Evolutionary conservation across 257 asterid genomes (phyloP).

Genomic region (Misopates orontium): DNA sequence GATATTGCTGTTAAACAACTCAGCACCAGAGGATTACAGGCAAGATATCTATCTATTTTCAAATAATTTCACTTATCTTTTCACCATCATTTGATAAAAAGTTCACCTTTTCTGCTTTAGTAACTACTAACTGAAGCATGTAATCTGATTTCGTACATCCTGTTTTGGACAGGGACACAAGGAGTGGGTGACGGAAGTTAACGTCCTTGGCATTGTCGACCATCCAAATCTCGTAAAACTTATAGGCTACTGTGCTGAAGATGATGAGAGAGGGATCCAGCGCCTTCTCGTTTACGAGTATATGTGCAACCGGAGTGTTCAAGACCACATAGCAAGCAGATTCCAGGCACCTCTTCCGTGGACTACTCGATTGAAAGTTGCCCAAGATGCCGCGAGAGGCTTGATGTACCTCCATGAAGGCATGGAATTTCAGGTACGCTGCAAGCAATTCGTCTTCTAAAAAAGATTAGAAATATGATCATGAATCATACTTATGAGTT

Average conservation of each 20-base stretch:
- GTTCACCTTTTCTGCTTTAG: background rate
- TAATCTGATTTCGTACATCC: background rate
- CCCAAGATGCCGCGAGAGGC: constrained; percentile 80
- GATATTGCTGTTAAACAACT: constrained; percentile 92
- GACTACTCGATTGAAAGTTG: constrained; percentile 63
- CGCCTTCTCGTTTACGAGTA: constrained; percentile 78
- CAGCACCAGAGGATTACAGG: constrained; percentile 94
- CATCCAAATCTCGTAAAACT: constrained; percentile 87
- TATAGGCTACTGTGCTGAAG: constrained; percentile 82
- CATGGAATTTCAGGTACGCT: constrained; percentile 83
- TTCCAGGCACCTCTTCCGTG: constrained; percentile 72
- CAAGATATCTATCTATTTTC: constrained; percentile 31
- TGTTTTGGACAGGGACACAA: constrained; percentile 71
- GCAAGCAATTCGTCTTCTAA: too few relatives aligned
- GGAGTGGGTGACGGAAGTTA: constrained; percentile 95
- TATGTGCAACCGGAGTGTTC: constrained; percentile 71
- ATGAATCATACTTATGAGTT: background rate
- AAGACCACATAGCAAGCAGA: constrained; percentile 69
- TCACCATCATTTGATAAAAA: too few relatives aligned
- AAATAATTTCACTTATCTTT: too few relatives aligned
- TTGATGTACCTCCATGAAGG: constrained; percentile 86
- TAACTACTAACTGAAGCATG: background rate
- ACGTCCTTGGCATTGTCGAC: constrained; percentile 78
- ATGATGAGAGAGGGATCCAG: constrained; percentile 88
- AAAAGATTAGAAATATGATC: background rate